Evolutionary conservation across 768 basidiomycete genomes (phyloP), one percentile per base, ranked within the genome.

Genomic region (Pleurotus tuoliensis): DNA sequence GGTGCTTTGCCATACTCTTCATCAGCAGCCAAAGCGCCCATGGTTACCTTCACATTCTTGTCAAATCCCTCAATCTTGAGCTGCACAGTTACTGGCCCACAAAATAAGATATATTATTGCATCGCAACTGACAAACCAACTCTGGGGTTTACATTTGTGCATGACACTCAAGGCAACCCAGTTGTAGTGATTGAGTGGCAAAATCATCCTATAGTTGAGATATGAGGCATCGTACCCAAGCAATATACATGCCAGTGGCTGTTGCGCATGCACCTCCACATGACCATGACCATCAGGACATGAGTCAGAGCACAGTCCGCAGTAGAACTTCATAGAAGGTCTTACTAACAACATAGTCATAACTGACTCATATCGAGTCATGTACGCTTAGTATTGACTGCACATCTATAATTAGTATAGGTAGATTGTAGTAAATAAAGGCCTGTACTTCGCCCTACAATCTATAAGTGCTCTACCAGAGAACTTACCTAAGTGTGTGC

Each of bases 111-210:
- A 13, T 73, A 70, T 44, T 81, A 77, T 59, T 70, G 68, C 47
- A 57, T 82, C 56, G 64, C 58, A n/a, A 77, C 75, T n/a, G 69
- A 70, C 56, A 41, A 69, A n/a, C 66, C 66, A n/a, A 64, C 64
- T 3, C 70, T 68, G 3, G 70, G 67, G 4, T 68, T 67, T 56
- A 80, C 79, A 5, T 61, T 76, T 9, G 64, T 79, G 49, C 69
- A 71, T 24, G 70, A 76, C 50, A 59, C 67, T 12, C 68, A 69
- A 18, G 73, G 73, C 39, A 67, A 68, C 9, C 68, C 65, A 15
- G 61, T 75, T 34, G 77, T 72, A 1, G 64, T 75, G 55, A 64
- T 82, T 47, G 73, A 76, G 48, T 82, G 81, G 80, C 37, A 69
- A 63, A 47, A 49, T 3, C 60, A 59, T 53, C 67, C 69, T 2